Base-by-base conservation (phyloP, 208 protist species). In the Lotmaria passim region DNA sequence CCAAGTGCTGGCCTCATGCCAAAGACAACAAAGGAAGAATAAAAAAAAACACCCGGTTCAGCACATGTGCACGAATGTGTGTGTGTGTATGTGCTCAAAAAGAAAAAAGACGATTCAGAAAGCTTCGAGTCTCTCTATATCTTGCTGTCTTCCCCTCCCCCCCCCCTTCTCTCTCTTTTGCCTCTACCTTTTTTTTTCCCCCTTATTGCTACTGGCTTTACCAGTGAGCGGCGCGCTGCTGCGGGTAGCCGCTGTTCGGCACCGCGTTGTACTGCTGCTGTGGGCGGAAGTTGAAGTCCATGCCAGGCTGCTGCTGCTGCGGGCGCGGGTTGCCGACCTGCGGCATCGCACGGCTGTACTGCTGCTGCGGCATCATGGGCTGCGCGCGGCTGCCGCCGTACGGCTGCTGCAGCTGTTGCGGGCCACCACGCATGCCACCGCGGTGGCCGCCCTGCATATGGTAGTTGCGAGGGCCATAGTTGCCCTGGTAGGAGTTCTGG, bases 321-420 rank as follows among this genome's bases (percentile, higher is more conserved):
- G 62, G 56, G 47, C 62, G 71, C 12, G 51, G 7, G n/a, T 55
- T 56, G 31, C 60, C 60, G 33, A 53, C 48, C 17, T 50, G 69
- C 14, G 60, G 58, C 51, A 67, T 68, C 24, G 39, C 28, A 47
- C 72, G 72, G 58, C 43, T 60, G 56, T 69, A 71, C 55, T 71
- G 65, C 47, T 53, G 44, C 64, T 50, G 57, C 19, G 38, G 64
- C 71, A 56, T 83, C 80, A 78, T 87, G 53, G 48, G 74, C 62
- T 23, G 65, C 38, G 36, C 60, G 67, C 66, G 72, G 65, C 26
- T 78, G 74, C 36, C 73, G 73, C 33, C 70, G 30, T 38, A 41
- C 64, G 48, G 62, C 36, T 65, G 72, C 50, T 23, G 61, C 63
- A 59, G 72, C 50, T 23, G 61, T 57, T 53, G 62, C 53, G 47